phyloP scores from a whole-genome alignment of 1,284 basidiomycete species.

The Trametes versicolor region DNA sequence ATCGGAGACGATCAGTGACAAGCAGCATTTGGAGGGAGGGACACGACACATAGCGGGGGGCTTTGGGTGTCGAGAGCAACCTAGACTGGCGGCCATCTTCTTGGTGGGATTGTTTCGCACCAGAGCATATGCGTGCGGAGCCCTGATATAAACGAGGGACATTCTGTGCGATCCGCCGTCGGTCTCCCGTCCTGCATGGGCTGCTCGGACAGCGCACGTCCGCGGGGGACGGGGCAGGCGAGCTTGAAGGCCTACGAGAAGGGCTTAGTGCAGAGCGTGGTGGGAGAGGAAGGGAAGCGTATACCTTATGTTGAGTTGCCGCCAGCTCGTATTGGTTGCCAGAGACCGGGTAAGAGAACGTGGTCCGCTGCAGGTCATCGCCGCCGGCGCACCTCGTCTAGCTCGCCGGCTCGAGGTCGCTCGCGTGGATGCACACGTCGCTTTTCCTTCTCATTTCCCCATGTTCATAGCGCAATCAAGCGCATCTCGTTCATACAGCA shows the following conservation, averaged over 20 bases:
- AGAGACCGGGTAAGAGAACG: neutral
- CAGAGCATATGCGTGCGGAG: slow-evolving; percentile 18
- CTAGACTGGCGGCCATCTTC: slow-evolving; percentile 16
- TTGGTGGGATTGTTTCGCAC: slow-evolving; percentile 19
- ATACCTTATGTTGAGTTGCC: neutral
- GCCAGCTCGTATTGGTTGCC: slow-evolving; percentile 3
- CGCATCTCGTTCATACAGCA: neutral
- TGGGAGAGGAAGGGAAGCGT: neutral
- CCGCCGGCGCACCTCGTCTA: neutral
- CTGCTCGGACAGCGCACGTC: slow-evolving; percentile 4
- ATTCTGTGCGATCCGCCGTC: neutral
- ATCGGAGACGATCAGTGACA: slow-evolving; percentile 4
- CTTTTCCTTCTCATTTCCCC: neutral
- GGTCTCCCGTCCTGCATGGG: slow-evolving; percentile 6
- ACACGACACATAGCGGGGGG: slow-evolving; percentile 2
- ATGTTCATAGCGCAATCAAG: neutral
- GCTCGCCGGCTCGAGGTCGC: neutral
- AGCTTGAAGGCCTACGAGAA: neutral
- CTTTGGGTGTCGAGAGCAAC: neutral
- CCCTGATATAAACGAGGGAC: slow-evolving; percentile 4
- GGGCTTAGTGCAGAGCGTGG: neutral
- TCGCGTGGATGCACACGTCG: neutral
- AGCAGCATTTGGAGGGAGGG: neutral
- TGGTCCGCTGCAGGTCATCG: neutral
- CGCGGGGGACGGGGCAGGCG: neutral